Evolutionary conservation across 352 stramenopile species (phyloP).

Genomic region (Aphanomyces stellatus): DNA sequence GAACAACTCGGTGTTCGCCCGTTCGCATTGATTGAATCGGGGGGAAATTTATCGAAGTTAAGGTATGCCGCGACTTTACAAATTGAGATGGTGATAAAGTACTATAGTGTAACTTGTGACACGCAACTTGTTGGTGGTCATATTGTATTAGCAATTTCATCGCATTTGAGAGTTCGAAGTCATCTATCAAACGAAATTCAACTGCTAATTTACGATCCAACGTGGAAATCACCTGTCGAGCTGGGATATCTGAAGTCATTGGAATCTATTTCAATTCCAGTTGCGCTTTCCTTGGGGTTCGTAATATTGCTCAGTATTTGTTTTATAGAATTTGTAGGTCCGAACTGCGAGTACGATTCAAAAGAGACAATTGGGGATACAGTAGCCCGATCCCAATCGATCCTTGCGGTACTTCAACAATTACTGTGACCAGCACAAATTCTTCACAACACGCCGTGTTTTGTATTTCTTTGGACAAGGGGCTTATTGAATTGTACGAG

Average conservation of each 20-base stretch:
- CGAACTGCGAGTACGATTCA: constrained; percentile 9
- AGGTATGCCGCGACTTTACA: background rate
- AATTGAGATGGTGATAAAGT: background rate
- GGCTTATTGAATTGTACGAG: constrained; percentile 43
- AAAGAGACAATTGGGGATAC: background rate
- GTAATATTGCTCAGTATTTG: background rate
- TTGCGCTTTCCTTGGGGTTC: constrained; percentile 45
- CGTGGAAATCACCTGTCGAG: constrained; percentile 60
- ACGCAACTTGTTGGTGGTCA: constrained; percentile 63
- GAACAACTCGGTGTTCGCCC: constrained; percentile 61
- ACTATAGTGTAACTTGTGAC: constrained; percentile 8
- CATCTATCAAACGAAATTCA: constrained; percentile 57
- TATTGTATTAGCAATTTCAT: constrained; percentile 71
- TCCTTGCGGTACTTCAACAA: background rate
- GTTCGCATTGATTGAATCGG: constrained; percentile 48
- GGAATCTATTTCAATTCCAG: constrained; percentile 55
- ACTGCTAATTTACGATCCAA: constrained; percentile 72
- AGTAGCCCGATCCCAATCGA: constrained; percentile 17
- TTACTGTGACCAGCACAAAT: constrained; percentile 3
- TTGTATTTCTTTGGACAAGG: constrained; percentile 41
- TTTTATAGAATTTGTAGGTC: background rate
- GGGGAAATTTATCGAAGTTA: constrained; percentile 43
- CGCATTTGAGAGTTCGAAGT: constrained; percentile 67
- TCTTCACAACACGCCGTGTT: constrained; percentile 35
- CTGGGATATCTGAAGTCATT: constrained; percentile 50